Base-by-base conservation (phyloP, 1,284 basidiomycete species). In the Ceratobasidium sp. region DNA sequence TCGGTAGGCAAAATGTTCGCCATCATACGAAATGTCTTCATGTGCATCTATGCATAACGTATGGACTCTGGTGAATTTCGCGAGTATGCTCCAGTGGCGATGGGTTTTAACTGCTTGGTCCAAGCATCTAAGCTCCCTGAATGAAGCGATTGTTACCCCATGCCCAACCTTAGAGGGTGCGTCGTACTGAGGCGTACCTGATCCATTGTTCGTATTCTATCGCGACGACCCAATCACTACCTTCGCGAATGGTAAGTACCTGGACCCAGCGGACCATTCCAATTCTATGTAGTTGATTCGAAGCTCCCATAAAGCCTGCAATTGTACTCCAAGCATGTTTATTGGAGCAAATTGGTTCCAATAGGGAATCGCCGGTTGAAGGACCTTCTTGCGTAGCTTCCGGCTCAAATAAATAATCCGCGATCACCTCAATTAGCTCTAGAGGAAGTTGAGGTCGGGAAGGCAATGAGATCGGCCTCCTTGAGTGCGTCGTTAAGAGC, bases 271-370 rank as follows among this genome's bases (percentile, higher is more conserved):
- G 45, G 17, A 27, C 47, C 27, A 50, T 50, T 29, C 63, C 63
- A 2, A 65, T 29, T n/a, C 3, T 31, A 47, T 65, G 63, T 24
- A 65, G 33, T 27, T 50, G 45, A 29, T 11, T 17, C 2, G 63
- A 65, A 4, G 63, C 48, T 11, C 27, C 41, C 63, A 65, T 65
- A 29, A 72, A 72, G 2, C 67, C 67, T 4, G 56, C 67, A 8
- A 72, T 45, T 15, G 36, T 45, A 7, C 5, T 45, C 67, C 67
- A 72, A 6, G n/a, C 5, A 44, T 45, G 67, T 31, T 72, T 72
- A 6, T 4, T 14, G 4, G 54, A 50, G 24, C 54, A 72, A 9
- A 60, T 47, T 27, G 45, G 27, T 3, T 3, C 36, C n/a, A 14
- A 8, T 19, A n/a, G 3, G 7, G 27, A 8, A n/a, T 17, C 15